Evolutionary conservation across 805 yeast species (phyloP), one percentile per base, ranked within the genome.

Genomic region (Hanseniaspora nectarophila): DNA sequence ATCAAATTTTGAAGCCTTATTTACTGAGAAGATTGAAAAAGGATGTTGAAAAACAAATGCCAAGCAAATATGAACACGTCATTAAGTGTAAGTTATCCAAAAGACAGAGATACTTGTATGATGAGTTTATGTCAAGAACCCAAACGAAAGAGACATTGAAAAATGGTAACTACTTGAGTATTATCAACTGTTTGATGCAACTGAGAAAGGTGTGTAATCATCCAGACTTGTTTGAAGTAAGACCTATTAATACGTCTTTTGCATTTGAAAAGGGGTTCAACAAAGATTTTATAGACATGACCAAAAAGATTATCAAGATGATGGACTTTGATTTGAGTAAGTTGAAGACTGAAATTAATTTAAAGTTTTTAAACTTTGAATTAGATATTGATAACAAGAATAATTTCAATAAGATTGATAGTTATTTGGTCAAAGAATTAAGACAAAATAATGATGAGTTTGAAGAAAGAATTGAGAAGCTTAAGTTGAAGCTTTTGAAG

Each of bases 41-140:
- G 20, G 99, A 92, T 67, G 99, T 92, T 13, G 99, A 92, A 61
- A 88, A 90, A 62, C 98, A 92, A 67, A 92, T 92, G 98, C 99
- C 99, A 1, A 96, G 85, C 0, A 92, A 92, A 62, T 85, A 88
- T 65, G 99, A 92, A 64, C 99, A 92, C 65, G 81, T 92, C 54
- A 81, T 92, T 5, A 86, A 85, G 63, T 94, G 98, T 69, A 77
- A 95, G 26, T 69, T 92, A 43, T 88, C 97, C 1, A 88, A 92
- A 60, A 76, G 99, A 57, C 99, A 92, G 64, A 70, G 97, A 55
- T 85, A 78, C 60, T 67, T 92, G 52, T 92, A 92, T 61, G 98
- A 92, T 65, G 99, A 92, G 66, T 92, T 92, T 62, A 86, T 92
- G 95, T 84, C 96, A 1, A 73, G 98, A 57, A 95, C 98, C 7